Percentiles rank a stretch among this genome's conserved stretches.
These are phyloP conservation scores for Penicillium sp. DNA, from an alignment of 2,329 filamentous ascomycete species.

Conservation along the genomic window DNA sequence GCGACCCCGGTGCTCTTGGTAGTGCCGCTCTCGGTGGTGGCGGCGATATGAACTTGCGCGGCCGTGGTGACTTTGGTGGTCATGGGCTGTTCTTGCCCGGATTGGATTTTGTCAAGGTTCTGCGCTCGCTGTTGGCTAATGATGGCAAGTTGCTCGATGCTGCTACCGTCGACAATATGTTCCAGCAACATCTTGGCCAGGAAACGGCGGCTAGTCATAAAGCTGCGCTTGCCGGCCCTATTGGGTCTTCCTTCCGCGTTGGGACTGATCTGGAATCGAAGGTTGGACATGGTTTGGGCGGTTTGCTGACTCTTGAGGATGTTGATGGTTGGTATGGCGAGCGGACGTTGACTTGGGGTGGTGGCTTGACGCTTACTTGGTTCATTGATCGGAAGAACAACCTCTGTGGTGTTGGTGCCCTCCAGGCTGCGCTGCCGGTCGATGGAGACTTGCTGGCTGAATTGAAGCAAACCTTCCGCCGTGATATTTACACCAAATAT, in stretches of 20 bases:
- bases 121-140: slow-evolving; percentile 32
- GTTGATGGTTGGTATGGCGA: slow-evolving; percentile 48
- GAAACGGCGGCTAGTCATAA: slow-evolving; percentile 30
- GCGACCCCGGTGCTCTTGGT: slow-evolving; percentile 40
- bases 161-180: slow-evolving; percentile 30
- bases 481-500: slow-evolving; percentile 45
- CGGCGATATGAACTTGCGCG: slow-evolving; percentile 34
- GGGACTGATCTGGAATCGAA: slow-evolving; percentile 35
- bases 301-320: slow-evolving; percentile 44
- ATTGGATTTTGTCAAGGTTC: slow-evolving; percentile 32
- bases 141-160: slow-evolving; percentile 33
- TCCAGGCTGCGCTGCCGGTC: slow-evolving; percentile 43
- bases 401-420: slow-evolving; percentile 45
- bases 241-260: slow-evolving; percentile 40
- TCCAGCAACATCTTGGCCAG: slow-evolving; percentile 28
- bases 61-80: slow-evolving; percentile 44
- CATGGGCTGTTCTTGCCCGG: slow-evolving; percentile 44
- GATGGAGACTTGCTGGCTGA: slow-evolving; percentile 24
- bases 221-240: slow-evolving; percentile 32
- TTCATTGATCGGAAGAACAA: slow-evolving; percentile 52
- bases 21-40: slow-evolving; percentile 38
- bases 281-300: slow-evolving; percentile 45
- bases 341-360: slow-evolving; percentile 49
- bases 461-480: slow-evolving; percentile 47
- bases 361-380: slow-evolving; percentile 49